A percentile compares a stretch with the other conserved stretches of the same genome.
These are phyloP conservation scores for Penicillium sp. DNA, from an alignment of 2,329 filamentous ascomycete species.

Conservation along the genomic window DNA sequence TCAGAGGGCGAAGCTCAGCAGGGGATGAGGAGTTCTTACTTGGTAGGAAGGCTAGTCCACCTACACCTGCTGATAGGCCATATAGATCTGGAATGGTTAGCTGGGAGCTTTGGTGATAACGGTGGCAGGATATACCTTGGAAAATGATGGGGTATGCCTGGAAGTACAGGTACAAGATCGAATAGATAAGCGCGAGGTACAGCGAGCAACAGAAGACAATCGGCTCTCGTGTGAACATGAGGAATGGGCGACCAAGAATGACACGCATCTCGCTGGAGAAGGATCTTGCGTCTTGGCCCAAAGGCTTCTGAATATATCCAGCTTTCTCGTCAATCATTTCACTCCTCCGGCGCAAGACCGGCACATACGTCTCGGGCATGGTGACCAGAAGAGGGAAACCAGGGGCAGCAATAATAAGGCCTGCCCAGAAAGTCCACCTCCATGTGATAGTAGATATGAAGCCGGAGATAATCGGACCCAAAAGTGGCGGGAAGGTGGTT, in stretches of 20 bases:
- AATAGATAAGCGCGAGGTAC: slow-evolving; percentile 69
- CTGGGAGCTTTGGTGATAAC: neutral
- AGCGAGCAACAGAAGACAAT: slow-evolving; percentile 67
- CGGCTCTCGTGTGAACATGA: slow-evolving; percentile 68
- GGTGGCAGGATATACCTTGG: slow-evolving; percentile 42
- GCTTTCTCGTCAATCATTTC: neutral
- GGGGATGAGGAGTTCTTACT: slow-evolving; percentile 11
- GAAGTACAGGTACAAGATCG: slow-evolving; percentile 68
- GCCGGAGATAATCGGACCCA: slow-evolving; percentile 47
- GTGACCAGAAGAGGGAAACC: slow-evolving; percentile 3
- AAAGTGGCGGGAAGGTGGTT: slow-evolving; percentile 43
- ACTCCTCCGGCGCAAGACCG: slow-evolving; percentile 5
- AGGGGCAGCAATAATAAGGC: neutral
- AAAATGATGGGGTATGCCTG: slow-evolving; percentile 71
- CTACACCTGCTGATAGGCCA: slow-evolving; percentile 28
- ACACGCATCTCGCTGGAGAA: neutral
- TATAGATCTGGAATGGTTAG: slow-evolving; percentile 23
- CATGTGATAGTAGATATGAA: neutral
- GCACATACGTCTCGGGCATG: slow-evolving; percentile 10
- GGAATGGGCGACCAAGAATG: slow-evolving; percentile 55
- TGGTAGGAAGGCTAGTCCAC: slow-evolving; percentile 32
- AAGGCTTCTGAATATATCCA: neutral
- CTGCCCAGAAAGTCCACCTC: slow-evolving; percentile 12
- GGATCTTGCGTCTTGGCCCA: neutral
- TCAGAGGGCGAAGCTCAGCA: neutral